Evolutionary conservation across 2,329 filamentous ascomycete species (phyloP).

Genomic region (Ophiostoma populinum): DNA sequence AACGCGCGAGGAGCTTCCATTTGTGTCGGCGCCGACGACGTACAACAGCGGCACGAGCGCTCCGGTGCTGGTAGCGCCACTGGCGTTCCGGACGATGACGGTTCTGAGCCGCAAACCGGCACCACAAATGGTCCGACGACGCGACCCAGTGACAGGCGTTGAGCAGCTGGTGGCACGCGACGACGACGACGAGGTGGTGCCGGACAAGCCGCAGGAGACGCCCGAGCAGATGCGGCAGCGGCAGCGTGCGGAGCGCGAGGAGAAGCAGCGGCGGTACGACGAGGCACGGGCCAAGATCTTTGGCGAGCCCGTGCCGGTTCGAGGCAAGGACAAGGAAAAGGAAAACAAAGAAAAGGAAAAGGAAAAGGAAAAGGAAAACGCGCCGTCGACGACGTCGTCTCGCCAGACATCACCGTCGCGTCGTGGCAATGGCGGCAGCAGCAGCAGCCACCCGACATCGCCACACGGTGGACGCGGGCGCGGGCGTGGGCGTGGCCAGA

Average conservation of each 20-base stretch:
- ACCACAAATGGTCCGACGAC: constrained; percentile 38
- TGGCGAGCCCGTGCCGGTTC: constrained; percentile 28
- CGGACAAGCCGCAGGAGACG: constrained; percentile 50
- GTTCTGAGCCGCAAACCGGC: constrained; percentile 70
- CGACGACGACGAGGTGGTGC: constrained; percentile 48
- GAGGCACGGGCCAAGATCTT: constrained; percentile 80
- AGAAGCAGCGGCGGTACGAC: constrained; percentile 81
- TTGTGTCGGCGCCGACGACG: constrained; percentile 29
- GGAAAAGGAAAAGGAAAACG: not conserved
- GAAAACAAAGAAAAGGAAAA: not conserved
- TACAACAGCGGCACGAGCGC: constrained; percentile 16
- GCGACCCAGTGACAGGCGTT: constrained; percentile 34
- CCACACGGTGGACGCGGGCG: no score
- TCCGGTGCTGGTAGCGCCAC: constrained; percentile 32
- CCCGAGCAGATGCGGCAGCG: constrained; percentile 63
- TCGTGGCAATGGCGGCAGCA: not conserved
- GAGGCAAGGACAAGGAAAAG: constrained; percentile 16
- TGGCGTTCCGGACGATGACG: constrained; percentile 65
- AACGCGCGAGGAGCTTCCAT: constrained; percentile 56
- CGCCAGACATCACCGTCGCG: no score
- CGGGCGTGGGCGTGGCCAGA: no score
- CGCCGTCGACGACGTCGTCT: not conserved
- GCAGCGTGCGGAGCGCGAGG: constrained; percentile 28
- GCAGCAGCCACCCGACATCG: no score
- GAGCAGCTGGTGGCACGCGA: constrained; percentile 26